Conservation (phyloP, 2,329 filamentous ascomycete species). For the Apiospora aurea region DNA sequence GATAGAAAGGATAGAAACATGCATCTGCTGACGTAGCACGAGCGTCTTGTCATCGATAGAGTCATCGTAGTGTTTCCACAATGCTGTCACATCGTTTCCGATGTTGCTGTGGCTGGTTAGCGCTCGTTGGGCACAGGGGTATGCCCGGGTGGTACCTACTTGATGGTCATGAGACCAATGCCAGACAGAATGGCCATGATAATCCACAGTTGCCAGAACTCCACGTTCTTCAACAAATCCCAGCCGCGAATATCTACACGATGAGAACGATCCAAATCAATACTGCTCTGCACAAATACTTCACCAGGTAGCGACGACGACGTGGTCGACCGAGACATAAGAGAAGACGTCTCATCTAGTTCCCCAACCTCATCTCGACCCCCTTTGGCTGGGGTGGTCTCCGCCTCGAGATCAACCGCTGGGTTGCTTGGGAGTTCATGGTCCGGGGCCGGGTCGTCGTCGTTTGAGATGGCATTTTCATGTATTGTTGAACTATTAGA, state of each 20-base stretch:
- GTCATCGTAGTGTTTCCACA: conserved; percentile 87
- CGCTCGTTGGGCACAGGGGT: neutral
- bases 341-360: conserved; percentile 79
- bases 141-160: conserved; percentile 65
- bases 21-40: conserved; percentile 82
- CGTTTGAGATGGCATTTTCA: conserved; percentile 37
- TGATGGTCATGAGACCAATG: conserved; percentile 98
- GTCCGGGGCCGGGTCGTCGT: conserved; percentile 34
- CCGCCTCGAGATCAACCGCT: conserved; percentile 35
- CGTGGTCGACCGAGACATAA: conserved; percentile 72
- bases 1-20: conserved; percentile 92
- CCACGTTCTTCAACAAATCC: conserved; percentile 71
- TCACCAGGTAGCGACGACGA: conserved; percentile 56
- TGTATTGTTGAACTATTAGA: conserved; percentile 40
- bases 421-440: conserved; percentile 30
- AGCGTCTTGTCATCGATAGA: conserved; percentile 77
- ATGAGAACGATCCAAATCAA: conserved; percentile 77
- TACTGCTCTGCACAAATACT: conserved; percentile 62
- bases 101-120: conserved; percentile 75
- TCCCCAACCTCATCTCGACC: conserved; percentile 43
- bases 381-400: conserved; percentile 25
- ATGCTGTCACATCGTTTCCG: conserved; percentile 84
- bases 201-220: conserved; percentile 91
- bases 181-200: conserved; percentile 92
- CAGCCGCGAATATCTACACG: conserved; percentile 91